Percentiles rank a stretch among this genome's conserved stretches.
Conservation (phyloP, 1,139 yeast species). For the Pichiaceae sp. region DNA sequence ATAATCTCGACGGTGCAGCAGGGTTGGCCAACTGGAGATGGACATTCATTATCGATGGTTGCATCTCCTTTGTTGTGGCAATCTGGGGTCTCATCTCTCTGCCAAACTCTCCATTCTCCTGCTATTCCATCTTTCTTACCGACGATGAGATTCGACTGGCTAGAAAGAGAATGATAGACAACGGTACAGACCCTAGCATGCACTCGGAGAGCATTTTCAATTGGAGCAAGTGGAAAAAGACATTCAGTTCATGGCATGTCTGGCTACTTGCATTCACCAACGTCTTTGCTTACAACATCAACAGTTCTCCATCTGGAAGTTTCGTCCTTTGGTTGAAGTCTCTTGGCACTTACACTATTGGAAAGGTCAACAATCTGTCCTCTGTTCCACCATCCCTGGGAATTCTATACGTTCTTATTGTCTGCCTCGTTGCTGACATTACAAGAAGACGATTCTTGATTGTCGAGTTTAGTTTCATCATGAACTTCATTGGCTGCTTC, state of each 20-base stretch:
- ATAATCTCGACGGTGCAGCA: constrained; percentile 29
- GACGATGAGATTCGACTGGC: constrained; percentile 62
- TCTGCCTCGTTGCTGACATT: constrained; percentile 42
- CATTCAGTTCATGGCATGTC: constrained; percentile 46
- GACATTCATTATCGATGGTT: constrained; percentile 60
- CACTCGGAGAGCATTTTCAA: constrained; percentile 24
- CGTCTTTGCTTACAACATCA: constrained; percentile 32
- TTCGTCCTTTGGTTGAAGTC: constrained; percentile 48
- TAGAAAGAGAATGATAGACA: constrained; percentile 26
- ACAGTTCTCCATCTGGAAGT: constrained; percentile 40
- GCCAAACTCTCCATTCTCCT: constrained; percentile 61
- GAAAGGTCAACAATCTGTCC: constrained; percentile 32
- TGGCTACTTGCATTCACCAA: constrained; percentile 35
- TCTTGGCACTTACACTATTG: constrained; percentile 30
- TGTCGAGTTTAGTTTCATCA: constrained; percentile 32
- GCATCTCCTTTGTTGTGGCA: constrained; percentile 51
- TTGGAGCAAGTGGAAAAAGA: constrained; percentile 36
- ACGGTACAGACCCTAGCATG: constrained; percentile 22
- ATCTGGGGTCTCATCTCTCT: constrained; percentile 47
- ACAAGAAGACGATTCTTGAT: constrained; percentile 38
- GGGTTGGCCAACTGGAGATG: constrained; percentile 60
- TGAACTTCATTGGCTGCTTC: constrained; percentile 29
- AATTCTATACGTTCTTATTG: constrained; percentile 34
- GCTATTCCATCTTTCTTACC: constrained; percentile 44
- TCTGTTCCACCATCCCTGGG: constrained; percentile 47